phyloP scores from a whole-genome alignment of 2,329 filamentous ascomycete genomes.

The Claviceps maximensis region DNA sequence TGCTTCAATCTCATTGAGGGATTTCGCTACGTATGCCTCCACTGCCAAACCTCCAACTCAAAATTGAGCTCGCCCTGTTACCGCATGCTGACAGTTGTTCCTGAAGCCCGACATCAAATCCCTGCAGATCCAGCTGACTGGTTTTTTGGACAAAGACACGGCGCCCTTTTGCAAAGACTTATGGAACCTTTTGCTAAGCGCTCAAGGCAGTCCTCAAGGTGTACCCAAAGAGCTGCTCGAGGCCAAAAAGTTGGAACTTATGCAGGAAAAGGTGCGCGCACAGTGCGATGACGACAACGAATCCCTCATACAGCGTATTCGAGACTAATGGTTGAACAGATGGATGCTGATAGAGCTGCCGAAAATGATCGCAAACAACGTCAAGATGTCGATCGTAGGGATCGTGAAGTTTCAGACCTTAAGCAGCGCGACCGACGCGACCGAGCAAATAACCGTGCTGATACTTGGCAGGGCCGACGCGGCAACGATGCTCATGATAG shows the following conservation, averaged over 20 bases:
- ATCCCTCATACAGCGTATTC: background rate
- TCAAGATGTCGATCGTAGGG: constrained; percentile 57
- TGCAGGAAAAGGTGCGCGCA: constrained; percentile 72
- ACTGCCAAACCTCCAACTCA: background rate
- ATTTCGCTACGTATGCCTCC: constrained; percentile 49
- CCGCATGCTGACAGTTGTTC: constrained; percentile 23
- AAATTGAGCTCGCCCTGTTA: background rate
- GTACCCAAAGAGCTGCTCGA: constrained; percentile 91
- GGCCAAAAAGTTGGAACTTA: constrained; percentile 88
- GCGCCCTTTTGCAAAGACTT: constrained; percentile 82
- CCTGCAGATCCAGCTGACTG: constrained; percentile 85
- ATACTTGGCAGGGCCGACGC: constrained; percentile 40
- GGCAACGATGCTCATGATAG: constrained; percentile 37
- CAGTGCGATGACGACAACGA: no score
- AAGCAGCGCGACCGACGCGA: constrained; percentile 51
- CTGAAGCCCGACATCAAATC: constrained; percentile 84
- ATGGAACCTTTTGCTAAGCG: constrained; percentile 84
- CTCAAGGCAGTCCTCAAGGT: constrained; percentile 75
- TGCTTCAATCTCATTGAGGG: constrained; percentile 60
- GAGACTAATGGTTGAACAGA: constrained; percentile 30
- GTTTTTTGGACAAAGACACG: constrained; percentile 89
- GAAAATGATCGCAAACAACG: constrained; percentile 60
- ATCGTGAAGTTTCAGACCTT: constrained; percentile 55
- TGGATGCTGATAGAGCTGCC: constrained; percentile 69
- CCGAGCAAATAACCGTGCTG: constrained; percentile 36